Percentiles rank a stretch among this genome's conserved stretches.
phyloP scores from a whole-genome alignment of 352 stramenopile species.

The Globisporangium ultimum region DNA sequence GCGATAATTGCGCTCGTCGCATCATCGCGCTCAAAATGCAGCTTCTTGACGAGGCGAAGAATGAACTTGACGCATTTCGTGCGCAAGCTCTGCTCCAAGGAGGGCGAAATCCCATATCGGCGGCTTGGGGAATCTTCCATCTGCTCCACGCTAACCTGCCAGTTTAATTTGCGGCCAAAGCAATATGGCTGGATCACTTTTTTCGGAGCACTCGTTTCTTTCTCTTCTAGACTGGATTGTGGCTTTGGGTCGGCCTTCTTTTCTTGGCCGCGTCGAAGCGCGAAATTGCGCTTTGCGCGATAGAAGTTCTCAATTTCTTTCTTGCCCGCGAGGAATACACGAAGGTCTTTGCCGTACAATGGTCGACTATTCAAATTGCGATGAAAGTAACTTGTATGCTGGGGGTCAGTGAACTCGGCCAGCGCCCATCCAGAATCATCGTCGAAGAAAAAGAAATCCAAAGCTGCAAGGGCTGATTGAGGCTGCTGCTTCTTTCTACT shows the following conservation, averaged over 20 bases:
- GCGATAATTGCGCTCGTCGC: slow-evolving; percentile 71
- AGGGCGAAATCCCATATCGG: slow-evolving; percentile 44
- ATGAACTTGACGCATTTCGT: slow-evolving; percentile 65
- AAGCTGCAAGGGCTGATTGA: slow-evolving; percentile 29
- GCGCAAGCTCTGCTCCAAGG: slow-evolving; percentile 63
- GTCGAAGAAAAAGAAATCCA: slow-evolving; percentile 75
- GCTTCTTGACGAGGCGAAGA: slow-evolving; percentile 52
- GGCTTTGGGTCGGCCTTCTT: slow-evolving; percentile 21
- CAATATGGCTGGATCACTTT: slow-evolving; percentile 31
- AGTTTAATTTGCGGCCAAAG: slow-evolving; percentile 74
- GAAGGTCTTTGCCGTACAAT: slow-evolving; percentile 42
- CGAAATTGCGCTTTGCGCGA: slow-evolving; percentile 44
- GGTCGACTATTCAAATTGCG: slow-evolving; percentile 60
- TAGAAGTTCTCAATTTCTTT: slow-evolving; percentile 68
- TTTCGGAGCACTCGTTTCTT: slow-evolving; percentile 12
- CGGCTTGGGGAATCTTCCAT: slow-evolving; percentile 59
- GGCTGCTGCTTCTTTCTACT: neutral
- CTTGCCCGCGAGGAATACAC: slow-evolving; percentile 47
- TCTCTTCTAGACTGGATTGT: too few species aligned
- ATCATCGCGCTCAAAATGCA: slow-evolving; percentile 68
- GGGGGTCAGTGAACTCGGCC: slow-evolving; percentile 54
- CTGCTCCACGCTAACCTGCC: slow-evolving; percentile 59
- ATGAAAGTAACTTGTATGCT: slow-evolving; percentile 41
- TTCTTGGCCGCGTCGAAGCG: slow-evolving; percentile 18
- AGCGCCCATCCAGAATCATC: slow-evolving; percentile 71